These are phyloP conservation scores for Ophiostoma ulmi DNA, from an alignment of 2,329 filamentous ascomycete species.

Conservation along the genomic window DNA sequence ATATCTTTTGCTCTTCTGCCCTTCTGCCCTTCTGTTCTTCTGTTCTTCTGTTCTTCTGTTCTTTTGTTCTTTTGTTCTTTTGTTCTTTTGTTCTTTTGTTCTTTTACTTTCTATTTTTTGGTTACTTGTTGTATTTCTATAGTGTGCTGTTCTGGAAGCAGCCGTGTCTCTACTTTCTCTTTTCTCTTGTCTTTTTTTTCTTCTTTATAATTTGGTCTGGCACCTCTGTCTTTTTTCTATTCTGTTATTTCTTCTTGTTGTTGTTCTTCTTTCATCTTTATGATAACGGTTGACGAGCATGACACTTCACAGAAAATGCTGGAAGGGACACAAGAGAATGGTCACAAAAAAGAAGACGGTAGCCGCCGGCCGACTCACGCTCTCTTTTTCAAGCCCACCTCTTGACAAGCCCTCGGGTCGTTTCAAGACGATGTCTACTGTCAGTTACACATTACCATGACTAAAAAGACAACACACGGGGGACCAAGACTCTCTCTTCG, in stretches of 20 bases:
- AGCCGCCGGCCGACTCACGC: conserved; percentile 23
- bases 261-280: conserved; percentile 13
- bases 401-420: conserved; percentile 7
- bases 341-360: background rate
- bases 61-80: background rate
- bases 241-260: conserved; percentile 21
- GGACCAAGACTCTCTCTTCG: background rate
- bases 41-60: background rate
- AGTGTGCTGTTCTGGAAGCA: conserved; percentile 25
- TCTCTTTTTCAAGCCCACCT: conserved; percentile 1
- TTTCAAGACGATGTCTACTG: conserved; percentile 7
- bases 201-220: conserved; percentile 6
- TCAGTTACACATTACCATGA: background rate
- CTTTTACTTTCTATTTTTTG: conserved; percentile 1
- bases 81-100: background rate
- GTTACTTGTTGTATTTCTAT: conserved; percentile 18
- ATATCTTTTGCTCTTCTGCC: background rate
- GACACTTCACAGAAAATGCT: conserved; percentile 15
- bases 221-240: conserved; percentile 17
- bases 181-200: background rate
- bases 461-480: background rate
- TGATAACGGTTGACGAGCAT: conserved; percentile 12
- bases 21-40: background rate
- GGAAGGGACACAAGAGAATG: conserved; percentile 11
- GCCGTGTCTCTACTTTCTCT: conserved; percentile 7